Evolutionary conservation across 1,139 yeast genomes (phyloP), one percentile per base, ranked within the genome.

Genomic region (Geotrichum phurueaensis): DNA sequence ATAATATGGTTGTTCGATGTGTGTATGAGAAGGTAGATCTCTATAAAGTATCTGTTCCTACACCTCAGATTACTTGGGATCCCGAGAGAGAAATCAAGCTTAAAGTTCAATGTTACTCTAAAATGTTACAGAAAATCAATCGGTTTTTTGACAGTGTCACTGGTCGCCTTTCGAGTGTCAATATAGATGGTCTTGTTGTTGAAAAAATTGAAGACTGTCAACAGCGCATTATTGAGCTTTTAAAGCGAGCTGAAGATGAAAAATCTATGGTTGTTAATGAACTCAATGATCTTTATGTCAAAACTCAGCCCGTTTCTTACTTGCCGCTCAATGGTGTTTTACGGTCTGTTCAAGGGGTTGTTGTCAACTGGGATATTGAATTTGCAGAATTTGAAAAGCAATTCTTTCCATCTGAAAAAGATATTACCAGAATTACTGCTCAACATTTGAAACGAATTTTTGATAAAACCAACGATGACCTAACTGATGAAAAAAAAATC

Each of bases 371-470:
- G 99, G 97, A 94, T 73, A 71, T 75, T 31, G 96, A 88, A 63
- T 91, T 95, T 69, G 81, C 83, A 53, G 89, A 84, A n/a, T 91
- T 94, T 74, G 97, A 89, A 65, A 81, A 81, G 59, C 80, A 79
- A 33, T 94, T 81, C 69, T 81, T 94, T 63, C 98, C 98, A 0
- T 85, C 96, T 18, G 99, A 95, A 72, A 89, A 87, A 69, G 99
- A 95, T 79, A 89, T 95, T 66, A 87, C 96, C 9, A 80, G 91
- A 64, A 88, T 94, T 54, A 92, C 99, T 1, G 89, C 96, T 15
- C 87, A 87, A 66, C 99, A 94, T 70, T 78, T 95, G 69, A 84
- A 86, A 63, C 89, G 85, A 67, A 80, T 91, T 60, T 85, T 94
- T 68, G 73, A 83, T 67, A 77, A 75, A 62, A 75, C 47, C n/a